Base-by-base conservation (phyloP, 352 stramenopile species). In the Phytophthora podocarpi region DNA sequence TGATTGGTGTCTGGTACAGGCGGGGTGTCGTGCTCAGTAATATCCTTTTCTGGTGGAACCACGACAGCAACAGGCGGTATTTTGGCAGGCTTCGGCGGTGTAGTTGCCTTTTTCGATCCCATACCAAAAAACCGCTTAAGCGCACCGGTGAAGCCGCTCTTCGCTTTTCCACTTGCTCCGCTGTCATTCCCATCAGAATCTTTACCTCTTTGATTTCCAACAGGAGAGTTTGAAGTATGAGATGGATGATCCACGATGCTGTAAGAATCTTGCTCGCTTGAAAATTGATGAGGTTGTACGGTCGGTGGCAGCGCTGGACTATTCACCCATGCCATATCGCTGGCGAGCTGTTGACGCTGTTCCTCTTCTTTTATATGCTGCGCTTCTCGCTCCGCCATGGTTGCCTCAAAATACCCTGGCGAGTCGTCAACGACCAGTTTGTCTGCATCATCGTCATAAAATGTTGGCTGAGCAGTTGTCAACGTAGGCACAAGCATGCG, bases 41-140 rank as follows among this genome's bases (percentile, higher is more conserved):
- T 36, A 21, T 51, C 39, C 3, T 58, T 54, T 43, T 58, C 13
- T 53, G 27, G 35, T 24, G 37, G 7, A 41, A 21, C 34, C 13
- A 18, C 35, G 12, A 37, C 34, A 35, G 45, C 7, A 23, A 50
- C 37, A 26, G 16, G 9, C 30, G 50, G n/a, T 12, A 16, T 10
- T 6, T 65, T 55, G 13, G 32, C 27, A 45, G 45, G 5, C 16
- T 67, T 66, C 27, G 57, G 26, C 5, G 56, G 40, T 13, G 55
- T 35, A 11, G 31, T 34, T 11, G 30, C 7, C 20, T 66, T 80
- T n/a, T 74, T 71, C 2, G 60, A 61, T 18, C 50, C 70, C 39
- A 91, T 82, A 4, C 80, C 80, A 36, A 93, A 90, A 7, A 93
- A 85, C 0, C 84, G 70, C 61, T 91, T 91, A 0, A 93, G 39